These are phyloP conservation scores for Phytophthora quininea DNA, from an alignment of 352 stramenopile genomes.

Conservation along the genomic window DNA sequence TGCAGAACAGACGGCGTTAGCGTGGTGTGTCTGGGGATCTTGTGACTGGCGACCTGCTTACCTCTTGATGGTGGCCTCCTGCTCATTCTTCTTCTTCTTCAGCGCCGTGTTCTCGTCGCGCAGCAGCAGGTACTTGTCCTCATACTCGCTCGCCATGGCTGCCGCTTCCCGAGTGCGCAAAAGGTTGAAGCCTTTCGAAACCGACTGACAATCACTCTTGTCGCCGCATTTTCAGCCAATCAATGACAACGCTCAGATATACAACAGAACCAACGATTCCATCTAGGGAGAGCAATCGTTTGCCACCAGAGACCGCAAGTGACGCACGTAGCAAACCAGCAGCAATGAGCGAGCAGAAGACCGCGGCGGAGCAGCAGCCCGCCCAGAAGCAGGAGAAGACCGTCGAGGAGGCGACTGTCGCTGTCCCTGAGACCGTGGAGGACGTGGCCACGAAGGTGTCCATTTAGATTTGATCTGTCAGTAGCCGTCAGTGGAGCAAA, in stretches of 20 bases:
- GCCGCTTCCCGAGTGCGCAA: background rate
- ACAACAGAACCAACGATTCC: constrained; percentile 28
- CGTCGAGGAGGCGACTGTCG: constrained; percentile 31
- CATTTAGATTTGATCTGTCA: too few species aligned
- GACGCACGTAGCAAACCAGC: background rate
- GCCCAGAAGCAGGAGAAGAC: constrained; percentile 40
- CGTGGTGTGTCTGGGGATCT: background rate
- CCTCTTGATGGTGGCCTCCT: constrained; percentile 90
- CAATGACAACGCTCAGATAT: background rate
- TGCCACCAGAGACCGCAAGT: background rate
- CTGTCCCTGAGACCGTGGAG: constrained; percentile 44
- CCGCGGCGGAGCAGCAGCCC: constrained; percentile 36
- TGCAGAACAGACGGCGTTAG: constrained; percentile 15
- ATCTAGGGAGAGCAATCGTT: constrained; percentile 9
- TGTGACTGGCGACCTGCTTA: constrained; percentile 12
- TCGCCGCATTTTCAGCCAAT: background rate
- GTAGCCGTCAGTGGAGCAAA: background rate
- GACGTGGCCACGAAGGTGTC: constrained; percentile 70
- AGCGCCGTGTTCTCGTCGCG: constrained; percentile 86
- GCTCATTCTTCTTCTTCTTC: constrained; percentile 93
- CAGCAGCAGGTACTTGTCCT: constrained; percentile 86
- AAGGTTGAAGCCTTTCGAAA: too few species aligned
- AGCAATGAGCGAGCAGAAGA: constrained; percentile 51
- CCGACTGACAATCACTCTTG: constrained; percentile 9
- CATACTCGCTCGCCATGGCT: constrained; percentile 65